Evolutionary conservation across 2,329 filamentous ascomycete genomes (phyloP), one percentile per base, ranked within the genome.

Genomic region (Alternaria brassicae): DNA sequence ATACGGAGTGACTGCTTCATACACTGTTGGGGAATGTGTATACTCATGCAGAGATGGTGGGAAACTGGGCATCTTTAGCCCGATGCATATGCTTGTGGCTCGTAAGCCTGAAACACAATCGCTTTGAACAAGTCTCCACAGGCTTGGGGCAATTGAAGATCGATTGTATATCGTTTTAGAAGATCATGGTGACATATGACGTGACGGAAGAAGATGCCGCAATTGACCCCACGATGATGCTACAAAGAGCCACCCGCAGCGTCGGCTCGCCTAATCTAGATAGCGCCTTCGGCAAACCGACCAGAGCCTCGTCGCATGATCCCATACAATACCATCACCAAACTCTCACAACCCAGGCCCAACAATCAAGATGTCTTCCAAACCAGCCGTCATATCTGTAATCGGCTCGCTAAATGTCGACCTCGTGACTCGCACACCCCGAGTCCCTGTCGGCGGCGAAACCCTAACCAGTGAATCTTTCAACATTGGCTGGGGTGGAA

Each of bases 371-470:
- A 74, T 72, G 69, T 49, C 68, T 57, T 54, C 70, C n/a, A 71
- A 72, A 61, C 54, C 61, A 34, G 77, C 82, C 25, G 74, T 81
- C 48, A 95, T 98, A 77, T 89, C 90, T 63, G 86, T 97, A 63
- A 88, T 98, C 68, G 94, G 94, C 70, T 98, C 94, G 32, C 88
- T 99, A 61, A 98, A 98, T 81, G 91, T 92, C 76, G 94, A 99
- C 81, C 89, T 98, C 64, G 91, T 97, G 63, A 93, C 92, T 39
- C 89, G 92, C 71, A 95, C 95, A 32, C 84, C 91, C 5, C 91
- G 94, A 63, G 88, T 97, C 63, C 94, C 95, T 1, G 81, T 85
- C 1, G 89, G 90, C 1, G 95, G 94, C 67, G 94, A 99, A 80
- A 98, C 94, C 3, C 84, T 98, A 51, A 93, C 91, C 2, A 86